Conservation (phyloP, 1,284 basidiomycete genomes). For the Cutaneotrichosporon sp. region DNA sequence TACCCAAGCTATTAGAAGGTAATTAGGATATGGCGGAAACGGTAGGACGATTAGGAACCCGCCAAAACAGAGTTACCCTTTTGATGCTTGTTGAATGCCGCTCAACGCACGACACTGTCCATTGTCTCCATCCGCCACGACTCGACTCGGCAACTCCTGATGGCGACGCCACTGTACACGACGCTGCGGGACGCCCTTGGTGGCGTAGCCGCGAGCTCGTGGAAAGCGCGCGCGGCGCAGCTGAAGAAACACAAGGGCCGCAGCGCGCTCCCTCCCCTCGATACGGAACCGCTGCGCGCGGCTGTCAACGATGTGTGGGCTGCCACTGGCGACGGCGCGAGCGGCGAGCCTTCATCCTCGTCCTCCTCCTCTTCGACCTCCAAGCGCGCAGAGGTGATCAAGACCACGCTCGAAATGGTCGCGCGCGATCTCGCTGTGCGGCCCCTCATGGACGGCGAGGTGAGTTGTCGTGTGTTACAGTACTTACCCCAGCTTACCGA, state of each 20-base stretch:
- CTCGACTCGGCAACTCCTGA: no score
- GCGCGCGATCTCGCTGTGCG: slow-evolving; percentile 34
- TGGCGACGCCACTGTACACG: slow-evolving; percentile 6
- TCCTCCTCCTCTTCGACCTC: neutral
- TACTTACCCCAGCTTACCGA: slow-evolving; percentile 25
- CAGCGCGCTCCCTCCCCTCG: slow-evolving; percentile 1
- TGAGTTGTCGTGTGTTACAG: slow-evolving; percentile 11
- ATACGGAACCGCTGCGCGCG: neutral
- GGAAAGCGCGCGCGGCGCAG: neutral
- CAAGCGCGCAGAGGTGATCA: slow-evolving; percentile 21
- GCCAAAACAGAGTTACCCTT: no score
- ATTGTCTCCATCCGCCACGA: neutral
- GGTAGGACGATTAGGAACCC: no score
- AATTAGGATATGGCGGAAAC: neutral
- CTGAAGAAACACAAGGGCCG: slow-evolving; percentile 3
- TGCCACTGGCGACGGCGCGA: neutral
- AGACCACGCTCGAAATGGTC: slow-evolving; percentile 32
- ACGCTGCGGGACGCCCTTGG: slow-evolving; percentile 1
- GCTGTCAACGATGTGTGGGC: slow-evolving; percentile 7
- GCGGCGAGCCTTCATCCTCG: neutral
- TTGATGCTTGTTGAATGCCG: no score
- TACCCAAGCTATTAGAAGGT: neutral
- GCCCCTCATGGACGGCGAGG: slow-evolving; percentile 26
- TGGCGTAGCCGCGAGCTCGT: neutral
- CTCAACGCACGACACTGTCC: neutral